phyloP scores from a whole-genome alignment of 495 filamentous ascomycete genomes.

The Halenospora varia region DNA sequence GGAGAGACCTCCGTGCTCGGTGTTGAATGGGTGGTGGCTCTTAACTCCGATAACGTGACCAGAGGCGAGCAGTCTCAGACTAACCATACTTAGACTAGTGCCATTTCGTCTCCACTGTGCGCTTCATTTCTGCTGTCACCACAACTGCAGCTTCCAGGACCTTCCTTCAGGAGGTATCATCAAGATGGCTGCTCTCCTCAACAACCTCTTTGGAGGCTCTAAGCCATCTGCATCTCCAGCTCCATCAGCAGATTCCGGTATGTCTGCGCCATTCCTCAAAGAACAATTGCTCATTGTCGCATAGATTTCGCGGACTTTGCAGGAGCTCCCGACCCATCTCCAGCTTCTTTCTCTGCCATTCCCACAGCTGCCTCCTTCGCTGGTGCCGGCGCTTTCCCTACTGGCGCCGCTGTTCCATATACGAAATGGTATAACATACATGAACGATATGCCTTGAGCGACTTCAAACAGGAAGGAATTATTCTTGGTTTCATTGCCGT shows the following conservation, averaged over 20 bases:
- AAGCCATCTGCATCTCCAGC: constrained; percentile 46
- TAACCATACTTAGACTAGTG: not conserved
- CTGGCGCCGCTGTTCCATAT: constrained; percentile 55
- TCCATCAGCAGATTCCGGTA: constrained; percentile 57
- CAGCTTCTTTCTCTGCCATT: constrained; percentile 37
- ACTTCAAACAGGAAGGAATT: constrained; percentile 85
- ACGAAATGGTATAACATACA: constrained; percentile 97
- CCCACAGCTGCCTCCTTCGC: constrained; percentile 17
- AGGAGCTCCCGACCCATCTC: constrained; percentile 59
- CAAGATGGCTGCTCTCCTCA: constrained; percentile 64
- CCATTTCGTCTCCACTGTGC: not conserved
- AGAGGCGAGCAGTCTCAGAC: no score
- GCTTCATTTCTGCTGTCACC: not conserved
- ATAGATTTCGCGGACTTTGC: constrained; percentile 79
- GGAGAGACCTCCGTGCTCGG: no score
- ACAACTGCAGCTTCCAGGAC: not conserved
- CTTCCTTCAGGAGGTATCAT: not conserved
- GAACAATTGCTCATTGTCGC: constrained; percentile 9
- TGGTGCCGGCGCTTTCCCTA: constrained; percentile 31
- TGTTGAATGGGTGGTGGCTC: no score
- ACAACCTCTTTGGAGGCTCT: constrained; percentile 62
- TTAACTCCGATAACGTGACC: no score
- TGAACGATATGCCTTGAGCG: constrained; percentile 74
- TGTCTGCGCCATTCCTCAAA: constrained; percentile 23
- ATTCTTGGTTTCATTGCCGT: constrained; percentile 70